Evolutionary conservation across 495 filamentous ascomycete species (phyloP).

Genomic region (Halenospora varia): DNA sequence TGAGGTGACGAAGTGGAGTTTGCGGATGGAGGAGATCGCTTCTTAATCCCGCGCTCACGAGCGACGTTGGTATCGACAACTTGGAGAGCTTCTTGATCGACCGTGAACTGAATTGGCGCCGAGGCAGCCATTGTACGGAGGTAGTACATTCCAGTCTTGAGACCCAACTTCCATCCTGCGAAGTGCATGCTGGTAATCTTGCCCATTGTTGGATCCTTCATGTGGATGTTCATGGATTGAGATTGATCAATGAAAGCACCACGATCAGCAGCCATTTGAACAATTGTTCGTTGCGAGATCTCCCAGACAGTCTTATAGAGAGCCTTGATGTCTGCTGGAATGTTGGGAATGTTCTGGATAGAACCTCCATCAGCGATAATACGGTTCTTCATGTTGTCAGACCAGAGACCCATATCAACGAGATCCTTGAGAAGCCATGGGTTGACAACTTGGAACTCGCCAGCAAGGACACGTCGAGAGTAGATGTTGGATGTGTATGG

Average conservation of each 20-base stretch:
- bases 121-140: constrained; percentile 96
- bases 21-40: constrained; percentile 54
- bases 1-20: constrained; percentile 43
- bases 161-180: constrained; percentile 95
- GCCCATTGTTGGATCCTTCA: constrained; percentile 98
- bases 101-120: constrained; percentile 97
- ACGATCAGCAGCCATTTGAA: constrained; percentile 97
- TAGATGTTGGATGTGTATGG: constrained; percentile 99
- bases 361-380: constrained; percentile 97
- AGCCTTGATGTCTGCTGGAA: constrained; percentile 90
- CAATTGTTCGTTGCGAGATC: constrained; percentile 90
- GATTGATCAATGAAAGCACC: constrained; percentile 98
- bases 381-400: constrained; percentile 99
- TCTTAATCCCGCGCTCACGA: constrained; percentile 56
- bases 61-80: constrained; percentile 82
- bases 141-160: constrained; percentile 99
- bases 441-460: constrained; percentile 99
- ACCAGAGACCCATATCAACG: constrained; percentile 97
- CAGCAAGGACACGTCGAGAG: constrained; percentile 93
- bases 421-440: constrained; percentile 98
- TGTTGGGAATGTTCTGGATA: constrained; percentile 94
- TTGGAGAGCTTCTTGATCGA: constrained; percentile 93
- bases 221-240: constrained; percentile 97
- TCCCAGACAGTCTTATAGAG: constrained; percentile 99
- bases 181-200: constrained; percentile 99